Base-by-base conservation (phyloP, 805 yeast genomes). In the Kuraishia hungarica region DNA sequence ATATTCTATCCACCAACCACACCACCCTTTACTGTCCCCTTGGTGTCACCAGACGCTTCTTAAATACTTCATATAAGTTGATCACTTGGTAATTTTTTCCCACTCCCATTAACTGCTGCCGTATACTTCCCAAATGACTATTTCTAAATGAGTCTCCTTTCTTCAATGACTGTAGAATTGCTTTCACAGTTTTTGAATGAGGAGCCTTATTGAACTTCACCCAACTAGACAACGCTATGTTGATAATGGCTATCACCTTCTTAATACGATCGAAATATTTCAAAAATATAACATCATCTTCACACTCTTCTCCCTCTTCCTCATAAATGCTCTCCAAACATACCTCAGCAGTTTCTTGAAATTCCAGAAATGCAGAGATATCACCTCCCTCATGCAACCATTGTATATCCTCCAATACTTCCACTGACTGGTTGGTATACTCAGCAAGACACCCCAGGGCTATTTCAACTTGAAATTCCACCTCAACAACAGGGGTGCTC, bases 261-360 rank as follows among this genome's bases (percentile, higher is more conserved):
- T 19, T 20, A 5, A 17, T 6, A 2, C 7, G 22, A 10, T 13
- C 22, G n/a, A 17, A n/a, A 47, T 47, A 47, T 15, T 20, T 35
- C 17, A 7, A 15, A 35, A 35, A 35, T 35, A 35, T 35, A 7
- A 35, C 43, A 6, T 15, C 43, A 13, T 35, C 43, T 10, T 10
- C 3, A 4, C n/a, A 35, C 5, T 15, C 4, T 3, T 35, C 43
- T 35, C 43, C n/a, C 11, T 35, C 43, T 15, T 35, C 43, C 11
- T 13, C 17, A 13, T 13, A 35, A 15, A 35, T 35, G n/a, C 43
- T 62, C 39, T 60, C 62, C 4, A 64, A 24, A 15, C 17, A 2
- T 1, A 66, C 57, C 1, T 61, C 23, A 10, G 19, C 29, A 8
- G 64, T 28, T 1, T 60, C 35, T 58, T 50, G 62, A 61, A 62